phyloP scores from a whole-genome alignment of 1,284 basidiomycete species.

The Cutaneotrichosporon dermatis region DNA sequence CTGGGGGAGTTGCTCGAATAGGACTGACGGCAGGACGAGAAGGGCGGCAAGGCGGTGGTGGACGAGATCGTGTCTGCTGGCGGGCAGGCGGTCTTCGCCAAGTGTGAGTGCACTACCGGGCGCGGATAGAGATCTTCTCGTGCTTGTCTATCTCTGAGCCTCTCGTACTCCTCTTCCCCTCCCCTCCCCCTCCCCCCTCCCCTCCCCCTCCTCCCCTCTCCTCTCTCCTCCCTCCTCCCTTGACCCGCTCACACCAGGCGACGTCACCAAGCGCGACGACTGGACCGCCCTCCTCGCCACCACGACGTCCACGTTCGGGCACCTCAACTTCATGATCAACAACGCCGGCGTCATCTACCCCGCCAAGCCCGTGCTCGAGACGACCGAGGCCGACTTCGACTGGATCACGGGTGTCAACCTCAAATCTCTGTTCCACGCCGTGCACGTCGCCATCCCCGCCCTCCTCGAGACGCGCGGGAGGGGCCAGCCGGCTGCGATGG shows the following conservation, averaged over 20 bases:
- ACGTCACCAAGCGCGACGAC: conserved; percentile 12
- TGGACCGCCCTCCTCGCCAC: conserved; percentile 13
- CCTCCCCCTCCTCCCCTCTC: too few relatives aligned
- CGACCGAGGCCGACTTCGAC: conserved; percentile 19
- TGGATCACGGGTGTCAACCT: conserved; percentile 19
- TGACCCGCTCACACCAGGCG: background rate
- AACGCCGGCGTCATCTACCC: conserved; percentile 22
- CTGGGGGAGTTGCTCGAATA: background rate
- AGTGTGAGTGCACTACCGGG: background rate
- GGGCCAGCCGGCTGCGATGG: conserved; percentile 12
- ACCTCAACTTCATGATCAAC: conserved; percentile 21
- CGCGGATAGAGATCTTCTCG: too few relatives aligned
- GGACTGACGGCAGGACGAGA: conserved; percentile 11
- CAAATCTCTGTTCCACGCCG: conserved; percentile 16
- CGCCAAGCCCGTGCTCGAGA: conserved; percentile 21
- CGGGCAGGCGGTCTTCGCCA: conserved; percentile 14
- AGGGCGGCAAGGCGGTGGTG: conserved; percentile 10
- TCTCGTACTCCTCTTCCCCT: too few relatives aligned
- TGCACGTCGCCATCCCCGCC: conserved; percentile 17
- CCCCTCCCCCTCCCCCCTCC: too few relatives aligned
- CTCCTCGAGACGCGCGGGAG: conserved; percentile 9
- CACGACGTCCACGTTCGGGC: conserved; percentile 12
- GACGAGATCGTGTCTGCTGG: conserved; percentile 10
- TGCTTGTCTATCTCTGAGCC: too few relatives aligned
- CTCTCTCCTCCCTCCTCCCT: too few relatives aligned